A percentile compares a stretch with the other conserved stretches of the same genome.
phyloP scores from a whole-genome alignment of 2,329 filamentous ascomycete genomes.

The Triangularia verruculosa region DNA sequence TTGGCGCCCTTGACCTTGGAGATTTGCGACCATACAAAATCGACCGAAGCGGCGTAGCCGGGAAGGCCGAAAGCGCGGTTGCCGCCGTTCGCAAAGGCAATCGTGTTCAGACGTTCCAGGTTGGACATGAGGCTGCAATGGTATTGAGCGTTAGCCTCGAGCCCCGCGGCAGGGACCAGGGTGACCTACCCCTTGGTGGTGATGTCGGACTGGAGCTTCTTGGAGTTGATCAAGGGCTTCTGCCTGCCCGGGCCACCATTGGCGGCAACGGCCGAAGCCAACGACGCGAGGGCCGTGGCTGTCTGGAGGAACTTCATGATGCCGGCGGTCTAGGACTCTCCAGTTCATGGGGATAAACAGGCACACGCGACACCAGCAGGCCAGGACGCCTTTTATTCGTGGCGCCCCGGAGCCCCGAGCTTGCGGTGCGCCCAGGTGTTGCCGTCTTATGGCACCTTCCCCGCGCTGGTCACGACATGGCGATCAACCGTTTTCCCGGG shows the following conservation, averaged over 20 bases:
- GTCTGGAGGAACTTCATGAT: conserved; percentile 9
- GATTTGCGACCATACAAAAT: conserved; percentile 43
- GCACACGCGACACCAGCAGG: not conserved
- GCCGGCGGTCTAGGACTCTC: not conserved
- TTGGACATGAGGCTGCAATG: conserved; percentile 43
- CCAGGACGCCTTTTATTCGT: not conserved
- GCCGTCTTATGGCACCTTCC: not conserved
- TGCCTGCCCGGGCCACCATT: conserved; percentile 2
- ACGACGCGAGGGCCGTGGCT: conserved; percentile 5
- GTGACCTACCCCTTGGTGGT: conserved; percentile 27
- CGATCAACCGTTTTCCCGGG: not conserved
- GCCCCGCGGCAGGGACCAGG: not conserved
- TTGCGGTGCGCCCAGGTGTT: not conserved
- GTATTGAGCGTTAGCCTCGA: not conserved
- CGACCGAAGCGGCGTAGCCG: conserved; percentile 21
- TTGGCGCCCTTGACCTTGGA: conserved; percentile 38
- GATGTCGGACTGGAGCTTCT: conserved; percentile 39
- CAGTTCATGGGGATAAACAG: not conserved
- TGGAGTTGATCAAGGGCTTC: conserved; percentile 31
- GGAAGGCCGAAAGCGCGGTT: conserved; percentile 36
- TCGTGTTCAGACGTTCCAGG: conserved; percentile 44
- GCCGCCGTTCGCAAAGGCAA: conserved; percentile 48
- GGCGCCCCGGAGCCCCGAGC: not conserved
- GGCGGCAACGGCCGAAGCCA: conserved; percentile 1
- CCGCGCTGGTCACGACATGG: conserved; percentile 3